A percentile compares a stretch with the other conserved stretches of the same genome.
These are phyloP conservation scores for Trypethelium eluteriae DNA, from an alignment of 495 filamentous ascomycete genomes.

Conservation along the genomic window DNA sequence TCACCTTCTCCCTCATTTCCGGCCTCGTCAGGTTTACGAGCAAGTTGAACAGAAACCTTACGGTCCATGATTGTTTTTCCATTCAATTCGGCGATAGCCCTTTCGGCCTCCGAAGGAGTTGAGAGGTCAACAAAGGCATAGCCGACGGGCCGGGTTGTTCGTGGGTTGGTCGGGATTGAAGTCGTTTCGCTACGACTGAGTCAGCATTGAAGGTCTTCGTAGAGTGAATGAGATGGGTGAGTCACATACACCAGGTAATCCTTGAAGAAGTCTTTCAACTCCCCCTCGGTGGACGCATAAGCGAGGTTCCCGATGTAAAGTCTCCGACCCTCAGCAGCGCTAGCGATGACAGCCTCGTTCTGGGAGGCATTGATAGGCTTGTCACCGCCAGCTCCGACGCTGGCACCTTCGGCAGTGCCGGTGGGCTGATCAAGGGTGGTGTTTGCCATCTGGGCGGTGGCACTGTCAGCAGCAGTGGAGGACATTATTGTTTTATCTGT, in stretches of 20 bases:
- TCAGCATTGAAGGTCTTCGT: not conserved
- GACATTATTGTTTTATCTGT: constrained; percentile 31
- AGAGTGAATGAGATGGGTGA: not conserved
- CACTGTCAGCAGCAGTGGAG: constrained; percentile 56
- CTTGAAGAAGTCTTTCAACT: constrained; percentile 99
- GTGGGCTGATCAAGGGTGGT: constrained; percentile 52
- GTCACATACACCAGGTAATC: constrained; percentile 89
- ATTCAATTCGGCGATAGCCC: constrained; percentile 87
- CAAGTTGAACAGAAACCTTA: constrained; percentile 97
- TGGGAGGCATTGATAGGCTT: constrained; percentile 48
- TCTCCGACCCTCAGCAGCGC: constrained; percentile 95
- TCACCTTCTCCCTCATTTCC: constrained; percentile 56
- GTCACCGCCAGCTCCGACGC: constrained; percentile 32
- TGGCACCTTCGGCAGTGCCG: constrained; percentile 28
- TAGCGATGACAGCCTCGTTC: constrained; percentile 87
- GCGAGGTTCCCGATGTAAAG: constrained; percentile 99
- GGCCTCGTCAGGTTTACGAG: constrained; percentile 87
- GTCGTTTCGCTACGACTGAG: constrained; percentile 71
- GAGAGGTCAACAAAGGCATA: constrained; percentile 98
- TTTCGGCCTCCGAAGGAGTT: constrained; percentile 85
- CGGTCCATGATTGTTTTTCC: constrained; percentile 94
- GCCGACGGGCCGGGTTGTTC: constrained; percentile 93
- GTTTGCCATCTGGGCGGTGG: constrained; percentile 76
- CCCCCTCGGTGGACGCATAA: constrained; percentile 98
- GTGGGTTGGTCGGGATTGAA: constrained; percentile 98